These are phyloP conservation scores for Cryomyces antarcticus DNA, from an alignment of 495 filamentous ascomycete species.

Conservation along the genomic window DNA sequence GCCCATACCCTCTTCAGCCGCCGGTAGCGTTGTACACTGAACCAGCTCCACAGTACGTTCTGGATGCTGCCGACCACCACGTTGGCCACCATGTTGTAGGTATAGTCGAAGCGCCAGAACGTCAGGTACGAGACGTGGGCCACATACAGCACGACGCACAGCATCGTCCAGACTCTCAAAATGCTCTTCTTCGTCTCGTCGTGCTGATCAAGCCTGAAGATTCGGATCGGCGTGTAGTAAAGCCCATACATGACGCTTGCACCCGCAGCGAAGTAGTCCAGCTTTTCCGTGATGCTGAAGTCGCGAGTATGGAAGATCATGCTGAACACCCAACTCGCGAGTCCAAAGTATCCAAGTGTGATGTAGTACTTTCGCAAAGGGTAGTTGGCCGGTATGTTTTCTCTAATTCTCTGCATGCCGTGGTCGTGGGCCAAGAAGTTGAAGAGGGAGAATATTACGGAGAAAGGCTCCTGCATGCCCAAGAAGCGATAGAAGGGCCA, in stretches of 20 bases:
- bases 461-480: constrained; percentile 87
- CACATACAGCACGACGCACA: constrained; percentile 51
- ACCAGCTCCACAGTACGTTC: constrained; percentile 71
- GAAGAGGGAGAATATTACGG: constrained; percentile 76
- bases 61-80: constrained; percentile 62
- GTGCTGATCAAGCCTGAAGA: constrained; percentile 59
- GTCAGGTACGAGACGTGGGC: constrained; percentile 69
- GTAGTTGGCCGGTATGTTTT: constrained; percentile 49
- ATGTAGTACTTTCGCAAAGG: constrained; percentile 65
- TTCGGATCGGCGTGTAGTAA: constrained; percentile 59
- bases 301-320: constrained; percentile 83
- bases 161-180: constrained; percentile 49
- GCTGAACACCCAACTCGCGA: constrained; percentile 70
- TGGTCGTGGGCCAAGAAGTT: constrained; percentile 76
- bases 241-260: constrained; percentile 80
- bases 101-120: constrained; percentile 79
- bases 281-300: constrained; percentile 66
- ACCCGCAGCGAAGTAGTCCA: constrained; percentile 92
- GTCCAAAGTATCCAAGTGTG: constrained; percentile 57
- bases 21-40: constrained; percentile 55
- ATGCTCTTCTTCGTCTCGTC: constrained; percentile 32
- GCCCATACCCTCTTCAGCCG: constrained; percentile 54
- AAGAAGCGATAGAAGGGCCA: constrained; percentile 86
- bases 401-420: constrained; percentile 50
- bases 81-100: constrained; percentile 94